phyloP scores from a whole-genome alignment of 2,329 filamentous ascomycete genomes.

The Microdochium paspali region DNA sequence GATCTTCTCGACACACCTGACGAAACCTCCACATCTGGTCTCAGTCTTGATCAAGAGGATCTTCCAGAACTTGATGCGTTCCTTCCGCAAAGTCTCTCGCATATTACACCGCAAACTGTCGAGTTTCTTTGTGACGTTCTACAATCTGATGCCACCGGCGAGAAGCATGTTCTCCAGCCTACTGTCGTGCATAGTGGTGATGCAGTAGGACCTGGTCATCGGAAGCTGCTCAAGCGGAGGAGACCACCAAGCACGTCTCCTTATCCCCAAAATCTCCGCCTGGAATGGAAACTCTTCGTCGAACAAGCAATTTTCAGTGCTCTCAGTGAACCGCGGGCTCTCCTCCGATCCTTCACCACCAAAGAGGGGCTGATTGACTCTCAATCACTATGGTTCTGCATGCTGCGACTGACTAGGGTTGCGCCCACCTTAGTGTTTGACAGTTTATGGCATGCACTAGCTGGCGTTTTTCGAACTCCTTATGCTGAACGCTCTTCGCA shows the following conservation, averaged over 20 bases:
- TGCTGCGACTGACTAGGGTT: conserved; percentile 48
- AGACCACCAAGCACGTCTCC: conserved; percentile 8
- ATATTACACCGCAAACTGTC: conserved; percentile 44
- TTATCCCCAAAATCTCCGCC: conserved; percentile 22
- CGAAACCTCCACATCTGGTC: conserved; percentile 3
- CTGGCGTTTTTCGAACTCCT: conserved; percentile 47
- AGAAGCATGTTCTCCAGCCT: conserved; percentile 37
- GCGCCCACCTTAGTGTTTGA: conserved; percentile 51
- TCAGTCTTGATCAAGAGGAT: conserved; percentile 7
- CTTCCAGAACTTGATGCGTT: conserved; percentile 20
- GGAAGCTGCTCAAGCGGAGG: conserved; percentile 24
- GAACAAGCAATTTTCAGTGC: conserved; percentile 57
- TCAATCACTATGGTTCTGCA: conserved; percentile 53
- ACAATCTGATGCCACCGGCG: conserved; percentile 43
- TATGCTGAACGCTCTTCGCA: conserved; percentile 29
- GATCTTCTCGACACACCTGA: conserved; percentile 8
- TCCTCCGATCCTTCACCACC: conserved; percentile 47
- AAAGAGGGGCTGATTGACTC: conserved; percentile 47
- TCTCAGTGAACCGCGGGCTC: conserved; percentile 44
- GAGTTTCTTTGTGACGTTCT: conserved; percentile 53
- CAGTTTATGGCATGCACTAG: conserved; percentile 54
- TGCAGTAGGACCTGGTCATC: conserved; percentile 13
- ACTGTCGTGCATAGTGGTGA: conserved; percentile 19
- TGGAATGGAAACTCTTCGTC: conserved; percentile 50
- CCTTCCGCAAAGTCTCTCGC: conserved; percentile 47